These are phyloP conservation scores for Aspergillus vadensis DNA, from an alignment of 2,329 filamentous ascomycete species.

Conservation along the genomic window DNA sequence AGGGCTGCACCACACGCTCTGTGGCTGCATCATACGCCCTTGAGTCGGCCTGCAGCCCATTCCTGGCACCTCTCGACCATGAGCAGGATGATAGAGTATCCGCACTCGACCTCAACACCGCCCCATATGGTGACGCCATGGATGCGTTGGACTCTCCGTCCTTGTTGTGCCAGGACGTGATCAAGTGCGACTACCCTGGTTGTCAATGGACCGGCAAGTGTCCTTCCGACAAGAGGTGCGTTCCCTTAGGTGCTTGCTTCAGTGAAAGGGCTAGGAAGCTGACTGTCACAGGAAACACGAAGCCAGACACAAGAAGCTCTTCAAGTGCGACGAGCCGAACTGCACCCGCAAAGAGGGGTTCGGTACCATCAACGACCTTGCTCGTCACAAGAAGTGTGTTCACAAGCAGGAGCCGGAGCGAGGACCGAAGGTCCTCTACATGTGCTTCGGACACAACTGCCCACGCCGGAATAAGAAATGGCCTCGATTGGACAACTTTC, in stretches of 20 bases:
- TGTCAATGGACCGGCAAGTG: conserved; percentile 43
- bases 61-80: conserved; percentile 25
- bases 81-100: conserved; percentile 23
- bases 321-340: conserved; percentile 58
- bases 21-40: conserved; percentile 31
- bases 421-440: conserved; percentile 56
- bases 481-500: conserved; percentile 85
- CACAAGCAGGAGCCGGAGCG: conserved; percentile 57
- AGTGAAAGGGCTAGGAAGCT: background rate
- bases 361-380: conserved; percentile 76
- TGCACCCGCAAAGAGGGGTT: conserved; percentile 70
- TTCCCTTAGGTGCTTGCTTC: background rate
- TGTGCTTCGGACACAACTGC: conserved; percentile 62
- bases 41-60: conserved; percentile 33
- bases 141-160: conserved; percentile 54
- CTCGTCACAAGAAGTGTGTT: conserved; percentile 74
- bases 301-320: conserved; percentile 68
- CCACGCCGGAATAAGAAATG: conserved; percentile 67
- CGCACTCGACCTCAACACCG: conserved; percentile 21
- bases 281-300: conserved; percentile 66
- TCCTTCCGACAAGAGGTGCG: conserved; percentile 45
- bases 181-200: conserved; percentile 33
- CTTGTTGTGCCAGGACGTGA: conserved; percentile 47
- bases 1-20: conserved; percentile 32
- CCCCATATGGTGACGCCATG: conserved; percentile 11